Conservation (phyloP, 2,329 filamentous ascomycete species). For the Fusarium subglutinans region DNA sequence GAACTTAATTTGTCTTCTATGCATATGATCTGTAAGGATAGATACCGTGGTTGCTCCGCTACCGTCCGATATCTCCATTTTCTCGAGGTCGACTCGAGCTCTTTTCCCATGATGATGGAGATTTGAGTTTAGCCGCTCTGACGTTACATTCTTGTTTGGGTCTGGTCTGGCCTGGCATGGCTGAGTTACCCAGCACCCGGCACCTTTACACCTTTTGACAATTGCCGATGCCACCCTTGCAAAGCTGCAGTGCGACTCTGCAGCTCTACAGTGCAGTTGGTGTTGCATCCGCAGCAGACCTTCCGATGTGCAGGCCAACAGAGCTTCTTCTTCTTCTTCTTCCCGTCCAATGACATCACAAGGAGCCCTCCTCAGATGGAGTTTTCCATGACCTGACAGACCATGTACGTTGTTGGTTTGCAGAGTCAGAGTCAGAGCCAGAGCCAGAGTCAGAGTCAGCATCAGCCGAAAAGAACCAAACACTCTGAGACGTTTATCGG, state of each 20-base stretch:
- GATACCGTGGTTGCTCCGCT: background rate
- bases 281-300: background rate
- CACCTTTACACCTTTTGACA: background rate
- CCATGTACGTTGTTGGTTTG: background rate
- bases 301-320: background rate
- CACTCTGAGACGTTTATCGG: conserved; percentile 13
- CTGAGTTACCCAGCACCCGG: conserved; percentile 1
- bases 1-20: conserved; percentile 10
- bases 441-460: background rate
- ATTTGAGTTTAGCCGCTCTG: background rate
- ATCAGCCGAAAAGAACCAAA: background rate
- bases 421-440: background rate
- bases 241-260: background rate
- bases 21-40: background rate
- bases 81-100: background rate
- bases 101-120: background rate
- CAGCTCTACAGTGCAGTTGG: background rate
- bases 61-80: background rate
- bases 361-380: background rate
- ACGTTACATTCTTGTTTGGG: background rate
- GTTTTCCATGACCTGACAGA: background rate
- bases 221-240: conserved; percentile 7
- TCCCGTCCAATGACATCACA: conserved; percentile 29
- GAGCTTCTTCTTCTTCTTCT: background rate
- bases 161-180: background rate